Conservation (phyloP, 495 filamentous ascomycete genomes). For the Aspergillus avenaceus region DNA sequence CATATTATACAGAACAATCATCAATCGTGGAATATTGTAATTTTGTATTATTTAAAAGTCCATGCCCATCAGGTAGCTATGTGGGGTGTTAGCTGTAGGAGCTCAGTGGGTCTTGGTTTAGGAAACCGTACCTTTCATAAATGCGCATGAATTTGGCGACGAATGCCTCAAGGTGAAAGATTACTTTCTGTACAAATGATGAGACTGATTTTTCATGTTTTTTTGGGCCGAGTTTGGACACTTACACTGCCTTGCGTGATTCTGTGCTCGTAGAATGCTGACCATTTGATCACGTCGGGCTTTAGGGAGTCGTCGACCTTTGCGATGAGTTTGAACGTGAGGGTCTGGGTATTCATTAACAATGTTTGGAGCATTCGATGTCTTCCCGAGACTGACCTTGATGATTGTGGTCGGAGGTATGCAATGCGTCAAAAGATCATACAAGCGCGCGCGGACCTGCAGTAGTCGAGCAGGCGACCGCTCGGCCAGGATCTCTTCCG, state of each 20-base stretch:
- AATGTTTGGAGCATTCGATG: neutral
- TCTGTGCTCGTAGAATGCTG: conserved; percentile 94
- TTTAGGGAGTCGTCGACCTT: conserved; percentile 86
- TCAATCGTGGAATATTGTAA: conserved; percentile 29
- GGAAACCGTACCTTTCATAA: conserved; percentile 61
- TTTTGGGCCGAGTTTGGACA: neutral
- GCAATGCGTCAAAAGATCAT: conserved; percentile 93
- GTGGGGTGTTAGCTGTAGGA: conserved; percentile 14
- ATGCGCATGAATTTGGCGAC: conserved; percentile 98
- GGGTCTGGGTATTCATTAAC: conserved; percentile 41
- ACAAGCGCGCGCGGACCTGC: conserved; percentile 84
- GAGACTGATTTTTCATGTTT: neutral
- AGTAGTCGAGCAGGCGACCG: conserved; percentile 83
- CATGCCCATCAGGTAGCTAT: conserved; percentile 85
- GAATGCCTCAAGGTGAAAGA: conserved; percentile 97
- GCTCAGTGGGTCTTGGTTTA: neutral
- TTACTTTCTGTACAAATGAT: conserved; percentile 62
- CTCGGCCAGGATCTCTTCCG: conserved; percentile 87
- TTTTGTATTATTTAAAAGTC: conserved; percentile 52
- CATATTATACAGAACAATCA: conserved; percentile 24
- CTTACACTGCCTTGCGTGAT: conserved; percentile 75
- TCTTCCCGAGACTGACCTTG: conserved; percentile 49
- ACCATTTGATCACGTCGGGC: conserved; percentile 89
- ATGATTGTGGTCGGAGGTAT: conserved; percentile 91
- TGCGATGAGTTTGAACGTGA: conserved; percentile 87